A percentile compares a stretch with the other conserved stretches of the same genome.
Conservation (phyloP, 495 filamentous ascomycete species). For the Sporormia fimetaria region DNA sequence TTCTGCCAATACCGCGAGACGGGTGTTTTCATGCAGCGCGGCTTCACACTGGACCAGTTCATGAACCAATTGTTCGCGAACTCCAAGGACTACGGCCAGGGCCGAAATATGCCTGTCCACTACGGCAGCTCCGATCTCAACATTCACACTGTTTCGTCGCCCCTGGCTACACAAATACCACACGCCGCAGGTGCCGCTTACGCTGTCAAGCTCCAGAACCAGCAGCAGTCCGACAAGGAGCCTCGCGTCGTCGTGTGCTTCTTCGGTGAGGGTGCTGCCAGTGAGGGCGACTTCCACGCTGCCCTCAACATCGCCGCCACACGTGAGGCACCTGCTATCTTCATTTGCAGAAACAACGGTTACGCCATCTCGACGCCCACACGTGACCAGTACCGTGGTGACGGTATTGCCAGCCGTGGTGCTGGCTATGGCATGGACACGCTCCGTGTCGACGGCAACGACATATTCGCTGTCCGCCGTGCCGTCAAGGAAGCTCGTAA, state of each 20-base stretch:
- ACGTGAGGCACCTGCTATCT: conserved; percentile 78
- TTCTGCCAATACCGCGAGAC: conserved; percentile 95
- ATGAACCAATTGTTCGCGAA: conserved; percentile 97
- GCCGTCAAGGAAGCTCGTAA: conserved; percentile 67
- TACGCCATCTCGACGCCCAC: conserved; percentile 94
- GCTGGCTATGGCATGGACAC: conserved; percentile 96
- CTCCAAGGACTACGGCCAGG: conserved; percentile 62
- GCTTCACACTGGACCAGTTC: conserved; percentile 75
- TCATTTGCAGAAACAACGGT: conserved; percentile 95
- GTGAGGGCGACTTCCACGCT: conserved; percentile 95
- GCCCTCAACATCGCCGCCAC: conserved; percentile 95
- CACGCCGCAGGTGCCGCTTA: conserved; percentile 92
- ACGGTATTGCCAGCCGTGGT: conserved; percentile 92
- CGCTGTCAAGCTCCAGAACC: conserved; percentile 74
- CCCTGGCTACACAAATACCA: conserved; percentile 89
- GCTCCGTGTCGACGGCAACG: conserved; percentile 91
- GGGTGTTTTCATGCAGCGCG: conserved; percentile 79
- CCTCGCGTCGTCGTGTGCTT: conserved; percentile 74
- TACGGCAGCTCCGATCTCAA: conserved; percentile 77
- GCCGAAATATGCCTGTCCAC: conserved; percentile 96
- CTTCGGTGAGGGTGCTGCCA: conserved; percentile 96
- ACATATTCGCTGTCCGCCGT: conserved; percentile 87
- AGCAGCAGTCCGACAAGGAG: conserved; percentile 54
- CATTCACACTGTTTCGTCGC: conserved; percentile 86
- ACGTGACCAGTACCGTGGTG: conserved; percentile 90